These are phyloP conservation scores for Thozetella sp. DNA, from an alignment of 495 filamentous ascomycete genomes.

Conservation along the genomic window DNA sequence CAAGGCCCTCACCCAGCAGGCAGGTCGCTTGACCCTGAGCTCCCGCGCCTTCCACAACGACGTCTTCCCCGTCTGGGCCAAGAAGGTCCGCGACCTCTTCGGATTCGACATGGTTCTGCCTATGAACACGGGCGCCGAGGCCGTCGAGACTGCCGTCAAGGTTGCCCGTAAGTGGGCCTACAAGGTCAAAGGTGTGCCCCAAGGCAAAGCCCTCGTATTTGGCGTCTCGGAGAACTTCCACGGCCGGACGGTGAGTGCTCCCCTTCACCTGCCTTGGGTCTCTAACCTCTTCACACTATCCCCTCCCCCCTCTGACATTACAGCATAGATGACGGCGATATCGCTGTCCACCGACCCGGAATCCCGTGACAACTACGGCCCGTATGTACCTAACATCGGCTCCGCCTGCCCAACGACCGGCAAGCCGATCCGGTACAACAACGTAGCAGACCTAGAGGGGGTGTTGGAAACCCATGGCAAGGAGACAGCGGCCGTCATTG, in stretches of 20 bases:
- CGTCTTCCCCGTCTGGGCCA: constrained; percentile 94
- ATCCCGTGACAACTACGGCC: constrained; percentile 95
- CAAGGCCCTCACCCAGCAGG: constrained; percentile 87
- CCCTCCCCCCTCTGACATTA: constrained; percentile 17
- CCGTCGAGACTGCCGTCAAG: constrained; percentile 98
- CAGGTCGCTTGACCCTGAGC: constrained; percentile 86
- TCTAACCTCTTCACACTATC: background rate
- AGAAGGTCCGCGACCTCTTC: constrained; percentile 84
- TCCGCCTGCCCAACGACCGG: constrained; percentile 76
- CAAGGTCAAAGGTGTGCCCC: constrained; percentile 88
- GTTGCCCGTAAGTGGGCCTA: constrained; percentile 99
- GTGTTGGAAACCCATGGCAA: constrained; percentile 79
- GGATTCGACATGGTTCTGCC: constrained; percentile 99
- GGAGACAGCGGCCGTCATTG: constrained; percentile 89
- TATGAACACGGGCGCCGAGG: constrained; percentile 99
- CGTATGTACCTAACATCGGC: constrained; percentile 88
- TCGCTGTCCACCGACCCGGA: constrained; percentile 94
- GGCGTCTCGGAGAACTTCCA: constrained; percentile 93
- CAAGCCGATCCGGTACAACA: constrained; percentile 81
- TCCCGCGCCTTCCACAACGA: constrained; percentile 98
- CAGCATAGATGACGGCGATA: constrained; percentile 84
- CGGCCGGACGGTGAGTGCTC: constrained; percentile 77
- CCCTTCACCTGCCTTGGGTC: background rate
- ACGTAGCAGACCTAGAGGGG: constrained; percentile 76
- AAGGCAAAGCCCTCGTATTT: constrained; percentile 83